Conservation (phyloP, 768 basidiomycete species). For the Fomitopsis pulvina region DNA sequence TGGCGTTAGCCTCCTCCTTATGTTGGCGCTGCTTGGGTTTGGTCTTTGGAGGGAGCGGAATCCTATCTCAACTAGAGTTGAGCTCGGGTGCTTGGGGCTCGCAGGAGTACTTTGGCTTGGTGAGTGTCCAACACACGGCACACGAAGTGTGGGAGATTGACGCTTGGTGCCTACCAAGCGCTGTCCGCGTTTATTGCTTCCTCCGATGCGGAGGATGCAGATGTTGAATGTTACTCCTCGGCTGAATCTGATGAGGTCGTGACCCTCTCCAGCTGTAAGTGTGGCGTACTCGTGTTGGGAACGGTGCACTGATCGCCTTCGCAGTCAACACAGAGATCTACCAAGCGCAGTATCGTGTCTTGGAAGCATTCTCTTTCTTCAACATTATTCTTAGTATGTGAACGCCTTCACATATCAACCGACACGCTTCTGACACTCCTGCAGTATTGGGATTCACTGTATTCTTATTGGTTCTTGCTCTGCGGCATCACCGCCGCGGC, state of each 20-base stretch:
- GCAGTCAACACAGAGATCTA: conserved; percentile 80
- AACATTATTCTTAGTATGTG: conserved; percentile 64
- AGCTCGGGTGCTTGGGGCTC: conserved; percentile 65
- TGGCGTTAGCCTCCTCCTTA: conserved; percentile 59
- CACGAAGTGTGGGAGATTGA: not conserved
- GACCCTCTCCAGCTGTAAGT: conserved; percentile 62
- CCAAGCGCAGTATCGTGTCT: conserved; percentile 82
- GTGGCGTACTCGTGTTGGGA: not conserved
- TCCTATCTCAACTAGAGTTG: conserved; percentile 73
- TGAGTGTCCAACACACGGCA: conserved; percentile 26
- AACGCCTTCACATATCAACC: conserved; percentile 1
- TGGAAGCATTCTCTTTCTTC: conserved; percentile 75
- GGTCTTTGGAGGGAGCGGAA: conserved; percentile 60
- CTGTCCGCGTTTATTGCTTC: conserved; percentile 67
- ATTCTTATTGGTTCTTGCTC: conserved; percentile 36
- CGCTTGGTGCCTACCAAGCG: conserved; percentile 34
- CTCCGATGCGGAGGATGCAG: conserved; percentile 72
- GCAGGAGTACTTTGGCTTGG: conserved; percentile 77
- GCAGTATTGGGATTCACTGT: conserved; percentile 44
- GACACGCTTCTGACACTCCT: conserved; percentile 16
- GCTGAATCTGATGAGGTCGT: conserved; percentile 46
- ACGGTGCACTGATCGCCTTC: not conserved
- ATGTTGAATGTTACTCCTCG: conserved; percentile 76
- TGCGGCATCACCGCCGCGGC: conserved; percentile 37
- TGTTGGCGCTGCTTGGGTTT: conserved; percentile 62